These are phyloP conservation scores for Gentiana macrophylla DNA, from an alignment of 257 asterid genomes.

Conservation along the genomic window DNA sequence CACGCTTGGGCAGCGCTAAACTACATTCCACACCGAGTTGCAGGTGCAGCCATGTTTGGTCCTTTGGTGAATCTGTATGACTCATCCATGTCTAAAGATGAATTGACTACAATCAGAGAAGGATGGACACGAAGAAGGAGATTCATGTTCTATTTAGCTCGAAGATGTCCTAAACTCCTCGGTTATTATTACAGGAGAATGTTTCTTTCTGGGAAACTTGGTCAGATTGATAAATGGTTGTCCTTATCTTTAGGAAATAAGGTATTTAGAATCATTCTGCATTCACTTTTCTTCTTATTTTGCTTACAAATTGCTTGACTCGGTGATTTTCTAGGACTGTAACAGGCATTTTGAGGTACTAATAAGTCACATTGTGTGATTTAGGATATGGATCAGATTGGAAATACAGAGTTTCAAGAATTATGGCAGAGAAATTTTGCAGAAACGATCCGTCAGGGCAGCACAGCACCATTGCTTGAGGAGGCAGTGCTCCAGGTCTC, in stretches of 20 bases:
- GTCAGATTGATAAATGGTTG: conserved; percentile 59
- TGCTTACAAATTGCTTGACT: no score
- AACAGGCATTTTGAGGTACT: neutral
- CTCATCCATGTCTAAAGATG: conserved; percentile 65
- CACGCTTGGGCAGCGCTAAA: conserved; percentile 91
- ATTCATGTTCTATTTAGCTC: conserved; percentile 48
- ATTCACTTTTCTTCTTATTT: neutral
- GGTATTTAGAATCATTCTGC: conserved; percentile 20
- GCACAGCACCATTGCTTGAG: conserved; percentile 52
- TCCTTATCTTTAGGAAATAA: conserved; percentile 52
- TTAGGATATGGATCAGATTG: conserved; percentile 51
- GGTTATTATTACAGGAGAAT: conserved; percentile 43
- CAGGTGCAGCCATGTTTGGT: conserved; percentile 81
- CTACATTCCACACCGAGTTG: conserved; percentile 54
- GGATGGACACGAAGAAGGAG: conserved; percentile 55
- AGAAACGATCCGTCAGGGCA: conserved; percentile 68
- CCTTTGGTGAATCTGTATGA: conserved; percentile 79
- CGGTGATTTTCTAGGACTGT: neutral
- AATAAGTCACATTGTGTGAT: neutral
- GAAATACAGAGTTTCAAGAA: conserved; percentile 41
- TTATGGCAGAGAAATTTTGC: conserved; percentile 86
- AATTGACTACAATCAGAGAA: conserved; percentile 55
- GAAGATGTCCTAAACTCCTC: conserved; percentile 61
- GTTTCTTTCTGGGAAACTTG: conserved; percentile 75
- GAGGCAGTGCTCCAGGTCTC: conserved; percentile 84